These are phyloP conservation scores for Dactylellina cionopaga DNA, from an alignment of 2,329 filamentous ascomycete genomes.

Conservation along the genomic window DNA sequence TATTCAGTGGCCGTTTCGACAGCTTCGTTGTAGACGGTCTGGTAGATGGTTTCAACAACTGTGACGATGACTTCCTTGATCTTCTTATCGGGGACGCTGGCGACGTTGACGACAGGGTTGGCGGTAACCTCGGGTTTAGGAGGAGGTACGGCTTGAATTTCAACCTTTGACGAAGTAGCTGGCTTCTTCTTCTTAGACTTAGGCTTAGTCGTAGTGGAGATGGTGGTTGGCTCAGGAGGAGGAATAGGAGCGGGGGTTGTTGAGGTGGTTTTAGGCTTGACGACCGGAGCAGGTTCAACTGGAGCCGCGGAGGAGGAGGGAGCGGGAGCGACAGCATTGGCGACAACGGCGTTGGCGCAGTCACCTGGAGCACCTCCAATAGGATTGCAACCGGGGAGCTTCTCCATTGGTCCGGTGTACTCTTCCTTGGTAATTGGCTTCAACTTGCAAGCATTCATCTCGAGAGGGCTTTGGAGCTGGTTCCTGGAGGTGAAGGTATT, in stretches of 20 bases:
- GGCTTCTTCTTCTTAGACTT: conserved; percentile 6
- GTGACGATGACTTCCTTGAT: conserved; percentile 41
- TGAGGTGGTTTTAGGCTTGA: background rate
- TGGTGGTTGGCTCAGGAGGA: conserved; percentile 27
- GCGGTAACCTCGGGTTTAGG: background rate
- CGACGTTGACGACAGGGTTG: conserved; percentile 40
- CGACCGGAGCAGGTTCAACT: conserved; percentile 1
- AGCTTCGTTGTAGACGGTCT: conserved; percentile 34
- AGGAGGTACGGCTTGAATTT: background rate
- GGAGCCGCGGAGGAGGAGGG: background rate
- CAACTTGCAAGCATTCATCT: conserved; percentile 34
- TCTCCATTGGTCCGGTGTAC: conserved; percentile 50
- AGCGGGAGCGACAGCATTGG: conserved; percentile 10
- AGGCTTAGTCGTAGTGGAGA: conserved; percentile 26
- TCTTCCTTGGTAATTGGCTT: conserved; percentile 6
- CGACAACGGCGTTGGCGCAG: conserved; percentile 21
- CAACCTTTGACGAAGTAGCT: background rate
- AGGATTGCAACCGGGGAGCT: conserved; percentile 69
- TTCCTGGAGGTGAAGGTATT: conserved; percentile 22
- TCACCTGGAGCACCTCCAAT: conserved; percentile 31
- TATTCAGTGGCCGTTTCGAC: conserved; percentile 37
- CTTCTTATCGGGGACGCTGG: conserved; percentile 33
- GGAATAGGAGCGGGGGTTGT: background rate
- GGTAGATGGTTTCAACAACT: conserved; percentile 35
- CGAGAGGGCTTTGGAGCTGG: conserved; percentile 23